These are phyloP conservation scores for Colletotrichum sidae DNA, from an alignment of 2,329 filamentous ascomycete species.

Conservation along the genomic window DNA sequence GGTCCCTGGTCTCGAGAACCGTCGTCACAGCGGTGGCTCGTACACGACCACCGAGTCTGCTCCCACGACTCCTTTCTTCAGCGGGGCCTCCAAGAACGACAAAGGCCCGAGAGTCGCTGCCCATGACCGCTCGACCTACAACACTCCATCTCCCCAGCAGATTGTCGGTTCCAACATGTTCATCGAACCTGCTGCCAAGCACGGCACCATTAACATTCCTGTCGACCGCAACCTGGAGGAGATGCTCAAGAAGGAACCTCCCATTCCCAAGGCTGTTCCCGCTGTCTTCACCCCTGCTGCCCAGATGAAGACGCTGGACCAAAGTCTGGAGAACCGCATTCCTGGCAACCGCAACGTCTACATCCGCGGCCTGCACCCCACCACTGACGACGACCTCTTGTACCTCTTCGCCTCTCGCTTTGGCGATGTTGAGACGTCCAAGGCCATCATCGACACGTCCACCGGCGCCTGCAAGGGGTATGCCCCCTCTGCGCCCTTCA, in stretches of 20 bases:
- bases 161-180: slow-evolving; percentile 56
- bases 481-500: slow-evolving; percentile 43
- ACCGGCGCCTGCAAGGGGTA: slow-evolving; percentile 97
- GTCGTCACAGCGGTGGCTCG: slow-evolving; percentile 63
- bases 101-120: slow-evolving; percentile 69
- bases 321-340: slow-evolving; percentile 92
- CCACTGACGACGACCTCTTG: slow-evolving; percentile 92
- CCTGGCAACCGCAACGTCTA: slow-evolving; percentile 97
- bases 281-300: slow-evolving; percentile 88
- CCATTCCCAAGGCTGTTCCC: slow-evolving; percentile 88
- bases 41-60: slow-evolving; percentile 77
- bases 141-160: slow-evolving; percentile 74
- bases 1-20: slow-evolving; percentile 72
- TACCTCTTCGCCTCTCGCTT: slow-evolving; percentile 87
- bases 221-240: slow-evolving; percentile 69
- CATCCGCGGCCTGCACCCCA: slow-evolving; percentile 94
- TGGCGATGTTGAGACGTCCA: slow-evolving; percentile 94
- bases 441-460: slow-evolving; percentile 96
- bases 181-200: slow-evolving; percentile 55
- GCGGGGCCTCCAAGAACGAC: slow-evolving; percentile 68
- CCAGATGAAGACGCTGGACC: slow-evolving; percentile 89
- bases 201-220: slow-evolving; percentile 46
- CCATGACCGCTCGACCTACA: slow-evolving; percentile 73
- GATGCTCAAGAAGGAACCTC: slow-evolving; percentile 79
- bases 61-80: slow-evolving; percentile 74